Conservation (phyloP, 495 filamentous ascomycete species). For the Aspergillus nidulans region DNA sequence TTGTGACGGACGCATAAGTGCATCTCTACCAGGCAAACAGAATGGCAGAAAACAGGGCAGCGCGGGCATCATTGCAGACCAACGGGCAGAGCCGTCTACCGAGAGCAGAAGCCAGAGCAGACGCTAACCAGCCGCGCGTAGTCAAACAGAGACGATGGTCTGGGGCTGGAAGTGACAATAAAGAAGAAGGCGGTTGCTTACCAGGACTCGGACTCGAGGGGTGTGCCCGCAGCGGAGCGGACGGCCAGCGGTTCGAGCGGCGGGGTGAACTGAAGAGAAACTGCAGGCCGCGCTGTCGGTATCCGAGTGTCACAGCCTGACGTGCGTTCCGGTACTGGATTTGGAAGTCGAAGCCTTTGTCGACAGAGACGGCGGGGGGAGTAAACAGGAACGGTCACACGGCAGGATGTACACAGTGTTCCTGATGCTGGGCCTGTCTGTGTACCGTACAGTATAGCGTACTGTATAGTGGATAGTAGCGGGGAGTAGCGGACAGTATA, state of each 20-base stretch:
- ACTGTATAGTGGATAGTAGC: no score
- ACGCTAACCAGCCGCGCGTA: background rate
- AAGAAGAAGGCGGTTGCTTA: slow-evolving; percentile 9
- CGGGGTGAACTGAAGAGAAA: slow-evolving; percentile 6
- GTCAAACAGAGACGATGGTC: slow-evolving; percentile 7
- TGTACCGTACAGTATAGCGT: background rate
- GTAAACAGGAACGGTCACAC: slow-evolving; percentile 18
- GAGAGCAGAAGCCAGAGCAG: background rate
- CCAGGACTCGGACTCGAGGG: slow-evolving; percentile 7
- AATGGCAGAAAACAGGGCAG: background rate
- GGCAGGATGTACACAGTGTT: background rate
- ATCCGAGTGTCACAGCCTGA: slow-evolving; percentile 4
- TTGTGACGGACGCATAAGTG: slow-evolving; percentile 4
- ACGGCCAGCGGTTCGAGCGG: slow-evolving; percentile 4
- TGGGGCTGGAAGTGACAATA: background rate
- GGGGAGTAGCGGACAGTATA: no score
- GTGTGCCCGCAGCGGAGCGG: background rate
- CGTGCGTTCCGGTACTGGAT: slow-evolving; percentile 3
- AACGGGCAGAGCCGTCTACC: slow-evolving; percentile 1
- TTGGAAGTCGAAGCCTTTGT: slow-evolving; percentile 1
- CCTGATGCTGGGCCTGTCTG: background rate
- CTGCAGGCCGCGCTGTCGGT: slow-evolving; percentile 3
- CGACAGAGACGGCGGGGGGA: background rate
- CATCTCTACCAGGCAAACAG: background rate
- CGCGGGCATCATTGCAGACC: background rate